Evolutionary conservation across 495 filamentous ascomycete genomes (phyloP), one percentile per base, ranked within the genome.

Genomic region (Friedmanniomyces endolithicus): DNA sequence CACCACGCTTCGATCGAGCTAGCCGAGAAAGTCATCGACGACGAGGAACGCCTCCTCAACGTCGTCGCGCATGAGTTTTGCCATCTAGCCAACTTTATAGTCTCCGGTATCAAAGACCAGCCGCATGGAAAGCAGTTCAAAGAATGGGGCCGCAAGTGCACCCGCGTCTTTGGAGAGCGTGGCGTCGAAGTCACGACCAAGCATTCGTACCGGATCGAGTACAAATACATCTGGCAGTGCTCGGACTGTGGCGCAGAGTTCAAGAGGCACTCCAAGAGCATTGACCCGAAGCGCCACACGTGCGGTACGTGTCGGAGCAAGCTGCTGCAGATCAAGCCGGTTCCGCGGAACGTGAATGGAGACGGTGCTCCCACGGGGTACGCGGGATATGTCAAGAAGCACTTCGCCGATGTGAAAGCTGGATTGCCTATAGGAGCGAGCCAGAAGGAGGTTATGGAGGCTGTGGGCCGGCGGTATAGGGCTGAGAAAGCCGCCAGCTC

Each of bases 41-140:
- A 82, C 65, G 58, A 63, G 31, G 73, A 86, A 43, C 81, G 88
- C 20, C 75, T 98, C 20, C 72, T 89, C 46, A 94, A 95, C 67
- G 86, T 87, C 0, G 63, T 96, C 20, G 87, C 90, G 2, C 92
- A 98, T 67, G 92, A 98, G 59, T 98, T 88, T 73, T 96, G 90
- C 69, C 92, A 98, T 65, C 74, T 97, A 0, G 82, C 86, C 29
- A 90, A 86, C 63, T 94, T 85, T 68, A 88, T 96, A 74, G 73
- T 96, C 48, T 78, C 75, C 31, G 75, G 80, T 16, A 70, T 85
- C 22, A 75, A 74, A 20, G 78, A 78, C 31, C 76, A 85, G 52
- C 84, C 88, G 0, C 92, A 97, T 64, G 90, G 90, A 11, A 70
- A 74, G 14, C 83, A 85, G 57, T 97, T 97, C 74, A 88, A 94